Base-by-base conservation (phyloP, 129 eudicot species). In the Erigeron canadensis region DNA sequence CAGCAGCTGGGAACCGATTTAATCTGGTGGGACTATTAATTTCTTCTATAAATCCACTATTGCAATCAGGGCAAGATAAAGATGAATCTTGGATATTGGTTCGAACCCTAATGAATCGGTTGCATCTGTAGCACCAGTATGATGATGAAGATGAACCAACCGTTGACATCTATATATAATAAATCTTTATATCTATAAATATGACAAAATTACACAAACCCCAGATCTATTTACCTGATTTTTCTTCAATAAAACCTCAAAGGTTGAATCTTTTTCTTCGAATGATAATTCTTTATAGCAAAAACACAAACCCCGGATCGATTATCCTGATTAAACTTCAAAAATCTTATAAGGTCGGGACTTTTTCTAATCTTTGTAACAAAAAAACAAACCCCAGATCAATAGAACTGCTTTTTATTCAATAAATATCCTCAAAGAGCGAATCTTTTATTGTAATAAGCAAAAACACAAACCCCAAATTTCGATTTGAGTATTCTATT, bases 111-210 rank as follows among this genome's bases (percentile, higher is more conserved):
- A 89, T 83, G 73, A 80, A 87, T 42, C 96, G 85, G 65, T 83
- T 90, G 94, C 99, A 94, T 73, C 99, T 83, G 86, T 94, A 86
- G 68, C 99, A 94, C 99, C 97, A 94, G 71, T 81, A 87, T 12
- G 96, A 80, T 10, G 95, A 83, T 58, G 78, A 72, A 48, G 60
- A 80, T 48, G 80, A 74, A 17, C 83, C 70, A 56, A 67, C 63
- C 79, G 88, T 77, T 71, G 97, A 88, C 87, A 83, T 87, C 74
- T 71, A 77, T 56, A 19, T 22, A 21, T 58, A 28, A 40, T 63
- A 23, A 42, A 63, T 40, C 43, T 60, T 12, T 34, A 40, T 53
- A 44, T 38, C 48, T 19, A 23, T 44, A 54, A 16, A 45, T 51
- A 50, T 22, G 13, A 56, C 10, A 16, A 68, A 28, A 22, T 41